These are phyloP conservation scores for Talaromyces liani DNA, from an alignment of 495 filamentous ascomycete species.

Conservation along the genomic window DNA sequence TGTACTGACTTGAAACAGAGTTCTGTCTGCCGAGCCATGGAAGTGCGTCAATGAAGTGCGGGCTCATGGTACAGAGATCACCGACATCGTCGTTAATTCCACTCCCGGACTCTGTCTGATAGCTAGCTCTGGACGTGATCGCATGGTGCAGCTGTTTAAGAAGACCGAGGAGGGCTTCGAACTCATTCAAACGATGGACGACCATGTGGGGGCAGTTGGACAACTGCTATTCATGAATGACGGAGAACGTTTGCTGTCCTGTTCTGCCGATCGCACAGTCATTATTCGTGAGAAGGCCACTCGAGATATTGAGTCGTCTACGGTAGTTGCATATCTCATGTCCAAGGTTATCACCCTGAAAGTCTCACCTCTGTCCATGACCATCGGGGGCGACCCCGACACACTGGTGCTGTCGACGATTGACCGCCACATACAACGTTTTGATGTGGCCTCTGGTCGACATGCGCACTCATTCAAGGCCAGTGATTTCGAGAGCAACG, in stretches of 20 bases:
- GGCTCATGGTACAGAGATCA: conserved; percentile 81
- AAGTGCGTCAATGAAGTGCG: conserved; percentile 57
- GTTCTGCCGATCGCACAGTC: conserved; percentile 80
- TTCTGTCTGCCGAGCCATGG: conserved; percentile 40
- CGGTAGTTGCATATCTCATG: conserved; percentile 68
- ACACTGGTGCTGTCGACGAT: conserved; percentile 68
- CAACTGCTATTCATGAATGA: conserved; percentile 55
- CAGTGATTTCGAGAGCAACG: conserved; percentile 65
- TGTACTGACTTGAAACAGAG: conserved; percentile 23
- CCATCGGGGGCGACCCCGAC: conserved; percentile 46
- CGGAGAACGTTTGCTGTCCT: conserved; percentile 69
- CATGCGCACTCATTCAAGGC: conserved; percentile 69
- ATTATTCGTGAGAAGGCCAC: conserved; percentile 70
- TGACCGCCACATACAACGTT: conserved; percentile 73
- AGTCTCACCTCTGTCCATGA: conserved; percentile 79
- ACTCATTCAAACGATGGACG: conserved; percentile 68
- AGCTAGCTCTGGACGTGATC: conserved; percentile 77
- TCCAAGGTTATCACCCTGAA: conserved; percentile 71
- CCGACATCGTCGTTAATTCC: conserved; percentile 60
- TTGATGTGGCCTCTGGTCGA: conserved; percentile 65
- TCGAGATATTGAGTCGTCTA: conserved; percentile 52
- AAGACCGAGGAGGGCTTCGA: conserved; percentile 44
- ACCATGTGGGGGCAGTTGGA: conserved; percentile 65
- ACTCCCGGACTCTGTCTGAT: conserved; percentile 42
- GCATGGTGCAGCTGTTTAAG: conserved; percentile 81